A percentile compares a stretch with the other conserved stretches of the same genome.
Conservation (phyloP, 768 basidiomycete species). For the Panellus pusillus region DNA sequence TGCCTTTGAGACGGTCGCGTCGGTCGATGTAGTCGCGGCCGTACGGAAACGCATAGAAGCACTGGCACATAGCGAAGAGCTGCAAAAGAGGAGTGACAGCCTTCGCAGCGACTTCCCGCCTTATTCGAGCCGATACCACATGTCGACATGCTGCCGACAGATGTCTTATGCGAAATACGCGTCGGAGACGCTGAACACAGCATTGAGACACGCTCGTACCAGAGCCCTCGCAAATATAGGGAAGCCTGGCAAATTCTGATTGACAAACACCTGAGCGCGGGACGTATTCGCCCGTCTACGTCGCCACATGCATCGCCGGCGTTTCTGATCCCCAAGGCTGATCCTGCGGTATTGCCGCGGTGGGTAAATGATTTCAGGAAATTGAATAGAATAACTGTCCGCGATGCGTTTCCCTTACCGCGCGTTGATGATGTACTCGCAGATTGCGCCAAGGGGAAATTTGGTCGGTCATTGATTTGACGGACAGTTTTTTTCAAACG, state of each 20-base stretch:
- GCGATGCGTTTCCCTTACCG: conserved; percentile 30
- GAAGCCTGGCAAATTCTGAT: background rate
- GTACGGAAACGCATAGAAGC: background rate
- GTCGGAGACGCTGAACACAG: conserved; percentile 25
- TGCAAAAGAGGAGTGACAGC: too few species aligned
- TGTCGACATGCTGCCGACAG: conserved; percentile 19
- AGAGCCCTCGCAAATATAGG: background rate
- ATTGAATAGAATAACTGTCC: conserved; percentile 33
- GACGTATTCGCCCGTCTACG: conserved; percentile 35
- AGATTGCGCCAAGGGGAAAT: conserved; percentile 36
- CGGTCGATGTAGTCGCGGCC: background rate
- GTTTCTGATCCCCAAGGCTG: conserved; percentile 35
- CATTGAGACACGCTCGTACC: conserved; percentile 23
- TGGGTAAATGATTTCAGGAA: conserved; percentile 38
- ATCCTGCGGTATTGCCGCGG: conserved; percentile 27
- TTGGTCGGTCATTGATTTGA: conserved; percentile 37
- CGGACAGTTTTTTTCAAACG: conserved; percentile 38
- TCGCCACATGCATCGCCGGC: conserved; percentile 30
- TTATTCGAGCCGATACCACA: conserved; percentile 25
- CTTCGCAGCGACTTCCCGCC: conserved; percentile 18
- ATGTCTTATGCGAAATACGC: conserved; percentile 22
- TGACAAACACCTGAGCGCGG: conserved; percentile 17
- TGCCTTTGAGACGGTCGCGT: background rate
- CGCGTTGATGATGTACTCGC: conserved; percentile 20
- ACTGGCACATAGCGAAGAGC: background rate